Evolutionary conservation across 306 rosid species (phyloP).

Genomic region (Quercus cerris): DNA sequence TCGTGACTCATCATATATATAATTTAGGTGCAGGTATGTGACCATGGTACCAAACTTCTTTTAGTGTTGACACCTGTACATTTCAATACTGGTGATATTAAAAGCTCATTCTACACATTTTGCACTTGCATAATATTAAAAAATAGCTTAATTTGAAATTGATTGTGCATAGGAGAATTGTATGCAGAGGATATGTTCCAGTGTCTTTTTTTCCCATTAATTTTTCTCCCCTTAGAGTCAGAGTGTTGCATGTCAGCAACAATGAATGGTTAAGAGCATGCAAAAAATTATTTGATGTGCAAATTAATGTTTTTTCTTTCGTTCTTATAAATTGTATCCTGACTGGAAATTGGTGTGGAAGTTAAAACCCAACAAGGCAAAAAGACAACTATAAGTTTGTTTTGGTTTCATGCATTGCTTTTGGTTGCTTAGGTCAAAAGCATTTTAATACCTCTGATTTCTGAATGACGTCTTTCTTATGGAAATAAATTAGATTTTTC

Average conservation of each 20-base stretch:
- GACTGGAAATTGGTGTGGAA: neutral
- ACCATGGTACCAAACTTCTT: conserved; percentile 17
- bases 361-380: neutral
- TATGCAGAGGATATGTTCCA: neutral
- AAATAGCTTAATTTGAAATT: neutral
- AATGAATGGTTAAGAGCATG: neutral
- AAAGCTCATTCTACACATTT: neutral
- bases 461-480: neutral
- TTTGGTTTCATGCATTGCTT: neutral
- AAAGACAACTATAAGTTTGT: neutral
- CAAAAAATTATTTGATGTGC: neutral
- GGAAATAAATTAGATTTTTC: neutral
- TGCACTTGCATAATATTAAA: neutral
- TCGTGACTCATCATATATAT: conserved; percentile 77
- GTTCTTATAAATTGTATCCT: neutral
- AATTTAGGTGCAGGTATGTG: conserved; percentile 88
- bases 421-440: neutral
- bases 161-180: neutral
- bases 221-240: neutral
- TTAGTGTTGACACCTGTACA: neutral
- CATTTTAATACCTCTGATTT: neutral
- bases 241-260: neutral
- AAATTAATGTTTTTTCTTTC: neutral
- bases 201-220: neutral
- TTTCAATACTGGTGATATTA: neutral